Evolutionary conservation across 805 yeast genomes (phyloP).

Genomic region (Wickerhamomyces tratensis): DNA sequence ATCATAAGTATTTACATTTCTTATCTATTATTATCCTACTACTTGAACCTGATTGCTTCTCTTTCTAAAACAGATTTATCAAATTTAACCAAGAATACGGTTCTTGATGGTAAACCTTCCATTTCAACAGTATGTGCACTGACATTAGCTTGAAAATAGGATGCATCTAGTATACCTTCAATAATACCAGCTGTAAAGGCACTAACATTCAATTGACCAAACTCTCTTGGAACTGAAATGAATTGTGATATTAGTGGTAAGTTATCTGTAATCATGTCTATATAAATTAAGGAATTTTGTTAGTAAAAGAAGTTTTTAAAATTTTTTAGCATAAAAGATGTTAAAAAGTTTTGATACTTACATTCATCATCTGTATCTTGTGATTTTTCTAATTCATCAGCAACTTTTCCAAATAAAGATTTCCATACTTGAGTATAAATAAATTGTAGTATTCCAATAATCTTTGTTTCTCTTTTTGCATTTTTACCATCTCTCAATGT

Average conservation of each 20-base stretch:
- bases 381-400: slow-evolving; percentile 68
- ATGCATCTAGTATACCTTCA: slow-evolving; percentile 71
- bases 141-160: slow-evolving; percentile 65
- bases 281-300: slow-evolving; percentile 27
- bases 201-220: slow-evolving; percentile 66
- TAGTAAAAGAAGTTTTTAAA: not conserved
- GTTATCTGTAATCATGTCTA: slow-evolving; percentile 50
- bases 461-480: slow-evolving; percentile 56
- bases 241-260: slow-evolving; percentile 62
- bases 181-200: slow-evolving; percentile 81
- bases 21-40: no score
- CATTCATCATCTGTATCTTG: slow-evolving; percentile 57
- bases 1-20: no score
- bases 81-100: slow-evolving; percentile 70
- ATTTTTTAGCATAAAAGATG: not conserved
- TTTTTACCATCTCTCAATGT: slow-evolving; percentile 59
- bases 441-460: slow-evolving; percentile 62
- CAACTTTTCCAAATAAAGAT: slow-evolving; percentile 58
- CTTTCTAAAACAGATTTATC: slow-evolving; percentile 47
- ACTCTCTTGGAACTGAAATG: slow-evolving; percentile 72
- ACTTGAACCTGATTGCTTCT: slow-evolving; percentile 35
- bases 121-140: slow-evolving; percentile 74
- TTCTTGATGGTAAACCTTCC: slow-evolving; percentile 48
- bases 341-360: slow-evolving; percentile 25
- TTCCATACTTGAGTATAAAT: slow-evolving; percentile 69